Evolutionary conservation across 768 basidiomycete genomes (phyloP), one percentile per base, ranked within the genome.

Genomic region (Sporobolomyces roseus): DNA sequence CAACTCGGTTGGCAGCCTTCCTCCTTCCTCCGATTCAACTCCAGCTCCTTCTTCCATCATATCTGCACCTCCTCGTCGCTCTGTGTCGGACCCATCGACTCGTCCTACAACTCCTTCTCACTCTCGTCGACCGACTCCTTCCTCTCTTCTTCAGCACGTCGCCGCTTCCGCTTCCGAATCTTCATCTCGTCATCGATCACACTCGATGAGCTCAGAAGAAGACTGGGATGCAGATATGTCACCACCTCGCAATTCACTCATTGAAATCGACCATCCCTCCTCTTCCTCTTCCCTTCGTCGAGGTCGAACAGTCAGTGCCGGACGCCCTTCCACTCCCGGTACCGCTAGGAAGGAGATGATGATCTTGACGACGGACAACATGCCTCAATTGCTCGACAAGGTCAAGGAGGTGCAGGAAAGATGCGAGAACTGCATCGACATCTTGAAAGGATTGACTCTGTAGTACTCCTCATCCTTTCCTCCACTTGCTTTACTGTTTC

Each of bases 311-410:
- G 36, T 32, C 25, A 41, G 50, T 16, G 38, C 12, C 27, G 30
- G 56, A 5, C 23, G 3, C 1, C 36, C 35, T 32, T 27, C 29
- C 19, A 45, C 23, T 43, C 49, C 38, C 30, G 30, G 19, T 13
- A 21, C 51, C n/a, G 53, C 29, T 49, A 49, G 17, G 23, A 9
- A 32, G 21, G 62, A 43, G n/a, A 66, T 61, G 64, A 46, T 65
- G 30, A 43, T 61, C 17, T 23, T 61, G 23, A 65, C 71, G 43
- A 63, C 71, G n/a, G 71, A 72, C 29, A 67, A 67, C 45, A 72
- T 72, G 71, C 71, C 71, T 32, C 29, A 32, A n/a, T 32, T 72
- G 19, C 36, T 72, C 32, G 49, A 41, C 25, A 72, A 72, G 59
- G 71, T 58, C 23, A 35, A 48, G 23, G 63, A 68, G 60, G 71